Conservation (phyloP, 148 eudicot species). For the Euryodendron excelsum region DNA sequence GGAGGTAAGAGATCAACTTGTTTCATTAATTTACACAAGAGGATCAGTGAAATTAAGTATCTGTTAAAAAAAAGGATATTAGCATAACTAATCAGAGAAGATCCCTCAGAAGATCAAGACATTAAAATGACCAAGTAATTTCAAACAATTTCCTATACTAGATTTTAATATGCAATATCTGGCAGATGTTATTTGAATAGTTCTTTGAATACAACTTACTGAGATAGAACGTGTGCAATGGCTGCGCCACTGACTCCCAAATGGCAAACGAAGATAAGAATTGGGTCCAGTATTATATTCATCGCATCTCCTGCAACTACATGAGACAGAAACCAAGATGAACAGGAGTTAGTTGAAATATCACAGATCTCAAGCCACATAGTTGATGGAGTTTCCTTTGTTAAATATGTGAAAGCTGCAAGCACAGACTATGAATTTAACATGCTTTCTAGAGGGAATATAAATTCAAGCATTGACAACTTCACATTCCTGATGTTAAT, state of each 20-base stretch:
- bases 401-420: background rate
- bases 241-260: constrained; percentile 95
- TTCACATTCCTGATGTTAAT: background rate
- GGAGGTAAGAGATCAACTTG: constrained; percentile 80
- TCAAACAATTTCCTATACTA: background rate
- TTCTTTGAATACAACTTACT: constrained; percentile 44
- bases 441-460: background rate
- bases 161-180: background rate
- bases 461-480: background rate
- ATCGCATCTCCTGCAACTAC: constrained; percentile 78
- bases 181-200: background rate
- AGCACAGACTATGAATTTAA: too few species aligned
- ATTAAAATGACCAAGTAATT: background rate
- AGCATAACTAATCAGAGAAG: background rate
- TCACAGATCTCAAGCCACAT: background rate
- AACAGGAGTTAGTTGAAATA: background rate
- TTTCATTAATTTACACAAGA: constrained; percentile 59
- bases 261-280: constrained; percentile 65
- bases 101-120: background rate
- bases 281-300: constrained; percentile 82
- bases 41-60: constrained; percentile 72
- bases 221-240: constrained; percentile 95
- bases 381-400: background rate
- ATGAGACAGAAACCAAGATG: constrained; percentile 6
- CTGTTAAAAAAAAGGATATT: constrained; percentile 26